phyloP scores from a whole-genome alignment of 2,329 filamentous ascomycete genomes.

The Apiospora phragmitis region DNA sequence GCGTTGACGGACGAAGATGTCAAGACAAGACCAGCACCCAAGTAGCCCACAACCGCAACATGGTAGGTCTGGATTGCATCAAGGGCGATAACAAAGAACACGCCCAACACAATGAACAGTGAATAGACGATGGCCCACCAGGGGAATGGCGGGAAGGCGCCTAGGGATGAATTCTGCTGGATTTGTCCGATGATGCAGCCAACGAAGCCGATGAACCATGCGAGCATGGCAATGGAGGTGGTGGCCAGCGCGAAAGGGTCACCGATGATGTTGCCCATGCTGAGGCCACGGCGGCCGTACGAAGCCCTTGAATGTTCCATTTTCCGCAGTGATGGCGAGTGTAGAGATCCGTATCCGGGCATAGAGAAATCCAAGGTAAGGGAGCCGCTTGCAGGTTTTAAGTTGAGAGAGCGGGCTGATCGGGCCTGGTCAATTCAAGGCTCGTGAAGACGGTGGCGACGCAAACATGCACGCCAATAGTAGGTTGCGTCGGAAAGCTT shows the following conservation, averaged over 20 bases:
- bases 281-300: slow-evolving; percentile 62
- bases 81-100: slow-evolving; percentile 81
- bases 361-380: slow-evolving; percentile 54
- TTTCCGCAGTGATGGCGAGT: slow-evolving; percentile 75
- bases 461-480: background rate
- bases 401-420: background rate
- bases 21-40: slow-evolving; percentile 80
- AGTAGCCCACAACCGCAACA: slow-evolving; percentile 86
- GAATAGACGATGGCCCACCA: slow-evolving; percentile 93
- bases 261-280: slow-evolving; percentile 85
- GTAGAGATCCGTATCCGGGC: slow-evolving; percentile 72
- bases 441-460: slow-evolving; percentile 6
- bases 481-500: slow-evolving; percentile 6
- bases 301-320: slow-evolving; percentile 69
- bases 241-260: slow-evolving; percentile 96
- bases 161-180: slow-evolving; percentile 40
- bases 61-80: slow-evolving; percentile 87
- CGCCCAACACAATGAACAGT: slow-evolving; percentile 77
- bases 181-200: slow-evolving; percentile 74
- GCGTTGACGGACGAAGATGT: slow-evolving; percentile 84
- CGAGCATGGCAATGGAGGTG: slow-evolving; percentile 88
- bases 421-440: background rate
- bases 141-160: slow-evolving; percentile 75
- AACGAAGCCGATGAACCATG: slow-evolving; percentile 93
- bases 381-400: background rate